Evolutionary conservation across 2,329 filamentous ascomycete species (phyloP), one percentile per base, ranked within the genome.

Genomic region (Helicocarpus griseus): DNA sequence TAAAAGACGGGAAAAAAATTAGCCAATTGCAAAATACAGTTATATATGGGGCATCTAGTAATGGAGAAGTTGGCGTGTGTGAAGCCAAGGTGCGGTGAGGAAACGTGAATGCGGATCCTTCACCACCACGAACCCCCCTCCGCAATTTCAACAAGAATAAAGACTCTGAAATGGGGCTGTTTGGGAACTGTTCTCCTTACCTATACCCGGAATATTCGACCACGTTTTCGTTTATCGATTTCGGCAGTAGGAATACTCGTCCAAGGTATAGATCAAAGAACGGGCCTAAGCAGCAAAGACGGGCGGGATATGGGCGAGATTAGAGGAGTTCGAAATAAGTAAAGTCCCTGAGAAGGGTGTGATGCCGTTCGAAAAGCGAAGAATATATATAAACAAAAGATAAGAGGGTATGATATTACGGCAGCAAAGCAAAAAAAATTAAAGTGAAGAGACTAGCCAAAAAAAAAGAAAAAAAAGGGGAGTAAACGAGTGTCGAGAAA

Each of bases 261-360:
- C 17, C 47, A 36, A 39, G 28, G 28, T 24, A 49, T 40, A 49
- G 19, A 29, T 19, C 4, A 7, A n/a, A 17, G 17, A 39, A 19
- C 45, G 19, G 45, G n/a, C 28, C 21, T 35, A 24, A 24, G 24
- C 44, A 11, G 26, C 41, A 14, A 44, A 31, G 26, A 44, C 41
- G 5, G 26, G 5, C 22, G 19, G n/a, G 24, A 21, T 40, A 40
- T 31, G 26, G 8, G 19, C 13, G 4, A 17, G 24, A 29, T 17
- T 24, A 52, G 43, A 51, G 19, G 49, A 50, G n/a, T 31, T 29
- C 49, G 50, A 69, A 70, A 1, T 72, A 80, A 53, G 66, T 85
- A 39, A 50, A 19, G n/a, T 7, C 33, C n/a, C 9, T 26, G 28
- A 36, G 4, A 38, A 17, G 35, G 35, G 17, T 29, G 22, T 33